Conservation (phyloP, 2,329 filamentous ascomycete species). For the Pseudogymnoascus pannorum region DNA sequence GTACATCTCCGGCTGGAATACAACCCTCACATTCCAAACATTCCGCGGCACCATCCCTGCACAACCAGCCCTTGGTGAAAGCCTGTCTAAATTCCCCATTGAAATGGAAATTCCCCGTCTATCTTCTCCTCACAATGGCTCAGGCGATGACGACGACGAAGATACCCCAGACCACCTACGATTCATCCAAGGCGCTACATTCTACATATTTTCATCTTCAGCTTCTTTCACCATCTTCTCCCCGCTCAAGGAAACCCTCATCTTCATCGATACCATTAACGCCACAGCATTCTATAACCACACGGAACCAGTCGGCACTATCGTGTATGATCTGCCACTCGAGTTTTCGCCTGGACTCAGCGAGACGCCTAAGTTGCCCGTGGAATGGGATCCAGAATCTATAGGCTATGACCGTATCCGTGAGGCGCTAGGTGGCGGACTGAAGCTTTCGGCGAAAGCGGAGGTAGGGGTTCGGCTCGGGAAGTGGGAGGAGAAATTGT, state of each 20-base stretch:
- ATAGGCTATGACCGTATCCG: slow-evolving; percentile 78
- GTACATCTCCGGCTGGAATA: slow-evolving; percentile 84
- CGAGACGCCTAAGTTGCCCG: slow-evolving; percentile 68
- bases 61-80: slow-evolving; percentile 63
- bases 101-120: slow-evolving; percentile 66
- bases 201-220: slow-evolving; percentile 81
- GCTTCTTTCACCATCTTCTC: slow-evolving; percentile 79
- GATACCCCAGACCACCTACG: slow-evolving; percentile 37
- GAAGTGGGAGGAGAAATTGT: slow-evolving; percentile 64
- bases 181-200: slow-evolving; percentile 79
- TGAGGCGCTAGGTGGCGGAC: slow-evolving; percentile 68
- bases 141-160: slow-evolving; percentile 31
- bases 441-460: slow-evolving; percentile 74
- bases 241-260: slow-evolving; percentile 62
- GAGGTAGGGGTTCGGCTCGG: slow-evolving; percentile 68
- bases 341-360: slow-evolving; percentile 67
- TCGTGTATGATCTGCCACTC: slow-evolving; percentile 68
- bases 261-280: slow-evolving; percentile 73
- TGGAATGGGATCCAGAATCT: slow-evolving; percentile 68
- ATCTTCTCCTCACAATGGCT: slow-evolving; percentile 43
- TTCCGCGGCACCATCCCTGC: slow-evolving; percentile 67
- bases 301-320: slow-evolving; percentile 68
- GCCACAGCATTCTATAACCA: slow-evolving; percentile 82
- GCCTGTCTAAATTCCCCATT: slow-evolving; percentile 64
- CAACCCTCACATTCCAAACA: slow-evolving; percentile 64